Evolutionary conservation across 345 rosid genomes (phyloP).

Genomic region (Boechera divaricarpa): DNA sequence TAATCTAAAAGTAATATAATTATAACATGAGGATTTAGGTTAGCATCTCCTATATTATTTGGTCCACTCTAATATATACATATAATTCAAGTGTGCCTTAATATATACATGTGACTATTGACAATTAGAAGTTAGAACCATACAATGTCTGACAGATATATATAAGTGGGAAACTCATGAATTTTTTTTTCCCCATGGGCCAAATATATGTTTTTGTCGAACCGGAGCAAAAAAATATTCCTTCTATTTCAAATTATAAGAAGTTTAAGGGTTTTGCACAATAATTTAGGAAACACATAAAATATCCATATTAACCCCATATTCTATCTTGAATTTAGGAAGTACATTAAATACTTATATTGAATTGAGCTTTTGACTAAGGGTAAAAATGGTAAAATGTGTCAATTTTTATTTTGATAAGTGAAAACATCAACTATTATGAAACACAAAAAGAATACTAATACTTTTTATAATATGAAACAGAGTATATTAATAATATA

Average conservation of each 20-base stretch:
- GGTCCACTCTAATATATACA: background rate
- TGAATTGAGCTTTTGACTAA: no score
- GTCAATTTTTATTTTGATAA: no score
- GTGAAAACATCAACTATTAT: no score
- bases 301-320: no score
- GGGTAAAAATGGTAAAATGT: no score
- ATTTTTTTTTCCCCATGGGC: background rate
- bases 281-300: no score
- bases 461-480: no score
- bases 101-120: constrained; percentile 7
- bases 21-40: background rate
- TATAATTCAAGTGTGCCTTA: background rate
- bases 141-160: constrained; percentile 23
- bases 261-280: no score
- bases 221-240: background rate
- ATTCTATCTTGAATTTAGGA: no score
- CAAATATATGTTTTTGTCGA: background rate
- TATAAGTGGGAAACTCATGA: constrained; percentile 3
- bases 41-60: background rate
- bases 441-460: no score
- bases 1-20: background rate
- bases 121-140: constrained; percentile 3
- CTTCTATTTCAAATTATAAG: no score
- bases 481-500: background rate
- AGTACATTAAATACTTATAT: no score